phyloP scores from a whole-genome alignment of 495 filamentous ascomycete species.

The Hypoxylon lienhwacheense region DNA sequence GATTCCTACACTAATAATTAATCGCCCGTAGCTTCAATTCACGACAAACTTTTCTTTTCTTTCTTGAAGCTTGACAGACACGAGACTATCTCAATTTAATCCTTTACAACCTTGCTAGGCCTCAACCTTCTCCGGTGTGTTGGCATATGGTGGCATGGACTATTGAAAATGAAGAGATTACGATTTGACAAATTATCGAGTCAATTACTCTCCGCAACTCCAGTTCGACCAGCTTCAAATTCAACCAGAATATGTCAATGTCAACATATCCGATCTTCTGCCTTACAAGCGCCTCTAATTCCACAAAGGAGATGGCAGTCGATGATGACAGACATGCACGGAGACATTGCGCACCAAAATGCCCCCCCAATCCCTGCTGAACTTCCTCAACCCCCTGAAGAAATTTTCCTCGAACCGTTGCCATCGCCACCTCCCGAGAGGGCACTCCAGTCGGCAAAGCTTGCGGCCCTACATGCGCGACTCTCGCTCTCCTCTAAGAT shows the following conservation, averaged over 20 bases:
- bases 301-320: conserved; percentile 41
- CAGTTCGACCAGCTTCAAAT: conserved; percentile 17
- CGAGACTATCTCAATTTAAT: conserved; percentile 34
- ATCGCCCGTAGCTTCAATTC: conserved; percentile 23
- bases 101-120: conserved; percentile 33
- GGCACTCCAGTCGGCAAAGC: conserved; percentile 80
- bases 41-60: conserved; percentile 41
- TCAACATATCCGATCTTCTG: conserved; percentile 26
- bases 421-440: conserved; percentile 70
- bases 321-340: too few relatives aligned
- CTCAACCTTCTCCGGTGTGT: conserved; percentile 24
- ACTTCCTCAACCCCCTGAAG: neutral
- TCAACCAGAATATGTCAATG: conserved; percentile 33
- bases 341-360: conserved; percentile 15
- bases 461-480: conserved; percentile 90
- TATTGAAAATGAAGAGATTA: conserved; percentile 54
- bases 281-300: conserved; percentile 29
- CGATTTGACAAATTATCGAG: conserved; percentile 69
- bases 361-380: conserved; percentile 4
- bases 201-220: conserved; percentile 60
- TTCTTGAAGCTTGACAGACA: conserved; percentile 34
- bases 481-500: conserved; percentile 79
- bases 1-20: conserved; percentile 19
- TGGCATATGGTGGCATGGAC: conserved; percentile 34
- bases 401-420: conserved; percentile 23